Base-by-base conservation (phyloP, 306 rosid species). In the Potentilla sterilis region DNA sequence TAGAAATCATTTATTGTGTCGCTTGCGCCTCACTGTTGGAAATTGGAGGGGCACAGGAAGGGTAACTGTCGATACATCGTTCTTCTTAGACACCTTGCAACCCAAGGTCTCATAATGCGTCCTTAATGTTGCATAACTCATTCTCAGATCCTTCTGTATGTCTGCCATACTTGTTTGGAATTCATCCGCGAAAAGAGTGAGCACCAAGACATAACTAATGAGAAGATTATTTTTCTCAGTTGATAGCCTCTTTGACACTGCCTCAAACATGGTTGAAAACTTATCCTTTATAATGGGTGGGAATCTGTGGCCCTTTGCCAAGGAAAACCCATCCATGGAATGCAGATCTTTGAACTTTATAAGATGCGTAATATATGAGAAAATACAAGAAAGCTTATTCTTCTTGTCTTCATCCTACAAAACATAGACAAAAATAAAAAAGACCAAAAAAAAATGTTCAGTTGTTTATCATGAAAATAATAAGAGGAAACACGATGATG, bases 291-390 rank as follows among this genome's bases (percentile, higher is more conserved):
- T 62, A 70, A 88, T 83, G 87, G 68, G 42, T 15, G 97, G 99
- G 72, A 92, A 78, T 71, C 61, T 86, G 59, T 85, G 93, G 68
- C 65, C 21, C 85, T 84, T 92, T 3, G 86, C 86, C 8, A 92
- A 81, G 74, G 87, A 75, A 78, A 70, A 59, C 43, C 86, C 78
- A 24, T 84, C 88, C 85, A 85, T 72, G 38, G 90, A 77, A 73
- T 86, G 82, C 80, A 78, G 85, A 71, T 92, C 97, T 83, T 88
- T 95, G 75, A 84, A 95, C 85, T 88, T 92, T 67, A 92, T 46
- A 68, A 95, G 96, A 85, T 95, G 97, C 3, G 85, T 90, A 76
- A 95, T 85, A 80, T 78, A 92, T 19, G 97, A 84, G 49, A 89
- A 81, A 78, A 95, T 88, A 87, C 87, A 81, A 47, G 80, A 83